Conservation (phyloP, 495 filamentous ascomycete genomes). For the Copromyces sp. region DNA sequence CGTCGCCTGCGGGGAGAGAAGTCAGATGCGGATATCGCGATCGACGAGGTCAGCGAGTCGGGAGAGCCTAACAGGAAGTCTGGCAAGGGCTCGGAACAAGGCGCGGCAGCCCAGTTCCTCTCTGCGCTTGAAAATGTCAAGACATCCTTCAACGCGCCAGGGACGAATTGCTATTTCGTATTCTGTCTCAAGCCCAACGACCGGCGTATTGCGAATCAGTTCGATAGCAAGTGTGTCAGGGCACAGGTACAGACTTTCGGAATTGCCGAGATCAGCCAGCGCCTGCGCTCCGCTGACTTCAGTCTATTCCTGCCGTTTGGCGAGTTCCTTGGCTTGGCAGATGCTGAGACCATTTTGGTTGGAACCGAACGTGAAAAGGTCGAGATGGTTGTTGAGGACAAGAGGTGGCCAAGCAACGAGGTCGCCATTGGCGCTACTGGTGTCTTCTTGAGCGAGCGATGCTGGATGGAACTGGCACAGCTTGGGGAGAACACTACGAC, state of each 20-base stretch:
- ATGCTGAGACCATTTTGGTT: constrained; percentile 71
- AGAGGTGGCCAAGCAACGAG: constrained; percentile 85
- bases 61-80: constrained; percentile 28
- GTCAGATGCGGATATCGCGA: constrained; percentile 30
- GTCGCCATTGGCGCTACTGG: constrained; percentile 84
- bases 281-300: constrained; percentile 86
- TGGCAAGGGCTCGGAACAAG: constrained; percentile 47
- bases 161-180: constrained; percentile 87
- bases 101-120: constrained; percentile 86
- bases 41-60: constrained; percentile 39
- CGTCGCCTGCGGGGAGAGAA: constrained; percentile 25
- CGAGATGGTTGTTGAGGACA: constrained; percentile 78
- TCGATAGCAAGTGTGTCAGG: constrained; percentile 95
- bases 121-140: constrained; percentile 82
- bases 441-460: constrained; percentile 88
- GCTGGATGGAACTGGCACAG: constrained; percentile 83
- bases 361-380: constrained; percentile 91
- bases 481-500: constrained; percentile 50
- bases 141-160: constrained; percentile 65
- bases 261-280: constrained; percentile 92
- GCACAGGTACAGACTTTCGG: constrained; percentile 92
- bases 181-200: constrained; percentile 98
- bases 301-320: constrained; percentile 91
- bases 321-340: constrained; percentile 84
- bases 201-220: constrained; percentile 93